phyloP scores from a whole-genome alignment of 2,329 filamentous ascomycete species.

The Aspergillus nomiae region DNA sequence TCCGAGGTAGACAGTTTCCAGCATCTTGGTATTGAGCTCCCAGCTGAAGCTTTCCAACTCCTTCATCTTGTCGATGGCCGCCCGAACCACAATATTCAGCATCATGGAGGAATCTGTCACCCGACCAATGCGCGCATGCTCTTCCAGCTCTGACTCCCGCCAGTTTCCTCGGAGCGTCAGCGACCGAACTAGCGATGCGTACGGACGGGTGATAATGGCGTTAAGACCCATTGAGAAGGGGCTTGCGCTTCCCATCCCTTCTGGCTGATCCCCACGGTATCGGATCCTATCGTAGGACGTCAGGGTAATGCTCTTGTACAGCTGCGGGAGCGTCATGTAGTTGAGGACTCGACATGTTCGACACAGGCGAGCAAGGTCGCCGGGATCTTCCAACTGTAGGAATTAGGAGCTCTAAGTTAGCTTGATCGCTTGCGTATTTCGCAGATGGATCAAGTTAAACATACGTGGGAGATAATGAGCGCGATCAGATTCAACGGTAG shows the following conservation, averaged over 20 bases:
- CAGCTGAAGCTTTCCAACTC: constrained; percentile 60
- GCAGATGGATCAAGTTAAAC: constrained; percentile 17
- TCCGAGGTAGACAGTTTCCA: constrained; percentile 61
- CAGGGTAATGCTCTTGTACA: constrained; percentile 60
- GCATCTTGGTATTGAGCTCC: constrained; percentile 63
- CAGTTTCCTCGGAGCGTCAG: constrained; percentile 59
- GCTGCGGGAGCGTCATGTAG: constrained; percentile 64
- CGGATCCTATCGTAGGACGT: constrained; percentile 61
- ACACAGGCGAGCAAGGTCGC: constrained; percentile 61
- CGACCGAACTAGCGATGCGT: constrained; percentile 55
- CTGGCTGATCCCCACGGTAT: constrained; percentile 58
- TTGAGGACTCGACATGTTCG: constrained; percentile 63
- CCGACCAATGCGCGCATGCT: constrained; percentile 58
- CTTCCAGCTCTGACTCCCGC: constrained; percentile 59
- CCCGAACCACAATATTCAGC: constrained; percentile 61
- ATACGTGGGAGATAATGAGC: constrained; percentile 57
- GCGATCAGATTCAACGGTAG: constrained; percentile 62
- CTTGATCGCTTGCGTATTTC: not conserved
- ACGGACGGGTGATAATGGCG: constrained; percentile 59
- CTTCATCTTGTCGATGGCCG: constrained; percentile 61
- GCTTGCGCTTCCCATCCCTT: constrained; percentile 64
- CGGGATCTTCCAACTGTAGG: constrained; percentile 57
- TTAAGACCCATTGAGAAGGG: constrained; percentile 66
- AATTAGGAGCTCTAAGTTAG: not conserved
- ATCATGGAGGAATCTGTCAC: constrained; percentile 67